Evolutionary conservation across 108 stramenopile species (phyloP), one percentile per base, ranked within the genome.

Genomic region (Nitzschia sp.): DNA sequence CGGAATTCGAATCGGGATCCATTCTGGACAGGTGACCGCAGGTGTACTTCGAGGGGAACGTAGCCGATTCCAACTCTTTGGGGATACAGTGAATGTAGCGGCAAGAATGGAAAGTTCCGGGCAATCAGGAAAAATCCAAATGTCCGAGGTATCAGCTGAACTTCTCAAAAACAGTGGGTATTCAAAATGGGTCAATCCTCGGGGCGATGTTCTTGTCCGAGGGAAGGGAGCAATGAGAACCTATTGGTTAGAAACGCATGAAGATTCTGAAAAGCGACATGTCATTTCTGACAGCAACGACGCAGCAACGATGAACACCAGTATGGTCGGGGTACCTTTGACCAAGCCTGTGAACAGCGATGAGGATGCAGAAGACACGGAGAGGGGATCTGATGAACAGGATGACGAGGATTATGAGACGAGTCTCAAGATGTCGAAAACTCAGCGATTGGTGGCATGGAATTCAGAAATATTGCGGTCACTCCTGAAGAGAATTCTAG

Each of bases 81-180:
- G 84, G 0, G 84, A 85, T 70, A 62, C 69, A 17, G 67, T 75
- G 14, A 75, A 75, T 41, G 71, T 63, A 7, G 67, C 67, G 8
- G 57, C 37, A 7, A 41, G 83, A 24, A 84, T 84, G 48, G 80
- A 84, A 52, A 72, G 74, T 19, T 71, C 71, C 8, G 80, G 80
- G 0, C 20, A 64, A 37, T 50, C 73, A 14, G 50, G 55, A n/a
- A 50, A 20, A 14, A 72, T 84, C 22, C 80, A 81, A 41, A 20
- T 81, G 1, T 72, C 69, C 51, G 20, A 67, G 24, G 71, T 68
- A 20, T 73, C 78, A 22, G 79, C 73, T 34, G 66, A 76, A 8
- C 51, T 81, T 42, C 62, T 84, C 0, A 70, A 48, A 21, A 57
- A 9, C 7, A 19, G 55, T 57, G 37, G 53, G 9, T 38, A 26